These are phyloP conservation scores for Gomphus sp. DNA, from an alignment of 1,284 basidiomycete species.

Conservation along the genomic window DNA sequence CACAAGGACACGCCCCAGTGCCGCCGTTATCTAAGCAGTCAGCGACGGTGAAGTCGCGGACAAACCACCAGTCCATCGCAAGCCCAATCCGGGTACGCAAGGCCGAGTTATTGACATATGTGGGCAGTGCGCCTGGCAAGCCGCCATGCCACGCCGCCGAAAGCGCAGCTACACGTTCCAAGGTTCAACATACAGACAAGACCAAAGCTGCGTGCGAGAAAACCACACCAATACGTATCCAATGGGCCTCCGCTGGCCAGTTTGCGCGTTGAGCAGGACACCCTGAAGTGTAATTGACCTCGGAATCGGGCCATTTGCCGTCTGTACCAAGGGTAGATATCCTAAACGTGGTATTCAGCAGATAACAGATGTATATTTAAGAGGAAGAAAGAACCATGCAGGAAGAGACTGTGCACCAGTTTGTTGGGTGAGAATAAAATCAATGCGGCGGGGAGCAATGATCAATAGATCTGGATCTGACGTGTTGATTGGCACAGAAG, in stretches of 20 bases:
- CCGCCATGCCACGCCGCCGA: slow-evolving; percentile 50
- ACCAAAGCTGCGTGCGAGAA: not conserved
- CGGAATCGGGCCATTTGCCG: slow-evolving; percentile 46
- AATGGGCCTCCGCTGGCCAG: slow-evolving; percentile 59
- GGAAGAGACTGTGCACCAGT: not conserved
- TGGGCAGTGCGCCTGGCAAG: slow-evolving; percentile 24
- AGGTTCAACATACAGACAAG: not conserved
- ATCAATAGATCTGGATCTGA: slow-evolving; percentile 2
- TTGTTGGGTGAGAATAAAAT: slow-evolving; percentile 4
- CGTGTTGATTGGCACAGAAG: not conserved
- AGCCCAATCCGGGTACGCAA: slow-evolving; percentile 33
- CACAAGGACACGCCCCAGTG: slow-evolving; percentile 38
- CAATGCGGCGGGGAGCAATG: slow-evolving; percentile 1
- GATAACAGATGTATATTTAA: not conserved
- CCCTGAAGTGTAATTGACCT: slow-evolving; percentile 49
- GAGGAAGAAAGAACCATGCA: not conserved
- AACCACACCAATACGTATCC: slow-evolving; percentile 44
- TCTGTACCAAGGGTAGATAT: slow-evolving; percentile 31
- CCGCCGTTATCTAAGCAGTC: slow-evolving; percentile 49
- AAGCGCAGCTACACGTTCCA: slow-evolving; percentile 30
- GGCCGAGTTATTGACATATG: slow-evolving; percentile 30
- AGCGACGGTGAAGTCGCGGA: slow-evolving; percentile 42
- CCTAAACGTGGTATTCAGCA: slow-evolving; percentile 24
- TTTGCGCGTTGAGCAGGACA: slow-evolving; percentile 51
- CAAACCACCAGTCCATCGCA: slow-evolving; percentile 60